A percentile compares a stretch with the other conserved stretches of the same genome.
phyloP scores from a whole-genome alignment of 805 yeast genomes.

The Yarrowia sp. region DNA sequence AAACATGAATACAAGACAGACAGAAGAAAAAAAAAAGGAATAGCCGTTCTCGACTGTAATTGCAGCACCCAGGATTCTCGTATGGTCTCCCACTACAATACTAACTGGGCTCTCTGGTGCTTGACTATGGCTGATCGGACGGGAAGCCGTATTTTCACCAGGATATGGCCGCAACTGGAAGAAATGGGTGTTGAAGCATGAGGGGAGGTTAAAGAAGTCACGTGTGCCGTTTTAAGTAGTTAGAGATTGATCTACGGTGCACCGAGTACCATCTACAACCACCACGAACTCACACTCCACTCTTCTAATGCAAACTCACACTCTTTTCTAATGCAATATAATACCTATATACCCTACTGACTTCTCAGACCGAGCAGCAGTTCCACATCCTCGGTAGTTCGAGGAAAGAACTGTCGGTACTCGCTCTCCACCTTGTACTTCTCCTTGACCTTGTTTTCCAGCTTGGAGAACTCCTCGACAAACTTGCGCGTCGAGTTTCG shows the following conservation, averaged over 20 bases:
- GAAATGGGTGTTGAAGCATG: no score
- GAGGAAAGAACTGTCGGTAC: conserved; percentile 44
- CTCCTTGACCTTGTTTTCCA: conserved; percentile 46
- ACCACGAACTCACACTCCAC: not conserved
- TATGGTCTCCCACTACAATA: conserved; percentile 19
- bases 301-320: not conserved
- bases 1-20: no score
- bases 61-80: conserved; percentile 16
- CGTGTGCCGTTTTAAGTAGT: no score
- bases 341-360: not conserved
- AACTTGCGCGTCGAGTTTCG: conserved; percentile 48
- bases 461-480: conserved; percentile 47
- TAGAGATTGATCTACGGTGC: no score
- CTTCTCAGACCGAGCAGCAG: conserved; percentile 43
- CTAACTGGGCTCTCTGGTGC: conserved; percentile 21
- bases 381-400: conserved; percentile 47
- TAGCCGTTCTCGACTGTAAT: not conserved
- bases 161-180: conserved; percentile 7
- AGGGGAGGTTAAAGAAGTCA: no score
- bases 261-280: no score
- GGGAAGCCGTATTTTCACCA: conserved; percentile 4
- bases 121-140: conserved; percentile 17
- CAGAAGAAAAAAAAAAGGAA: no score
- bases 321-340: not conserved
- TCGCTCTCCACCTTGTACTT: conserved; percentile 44